phyloP scores from a whole-genome alignment of 768 basidiomycete genomes.

The Lactifluus subvellereus region DNA sequence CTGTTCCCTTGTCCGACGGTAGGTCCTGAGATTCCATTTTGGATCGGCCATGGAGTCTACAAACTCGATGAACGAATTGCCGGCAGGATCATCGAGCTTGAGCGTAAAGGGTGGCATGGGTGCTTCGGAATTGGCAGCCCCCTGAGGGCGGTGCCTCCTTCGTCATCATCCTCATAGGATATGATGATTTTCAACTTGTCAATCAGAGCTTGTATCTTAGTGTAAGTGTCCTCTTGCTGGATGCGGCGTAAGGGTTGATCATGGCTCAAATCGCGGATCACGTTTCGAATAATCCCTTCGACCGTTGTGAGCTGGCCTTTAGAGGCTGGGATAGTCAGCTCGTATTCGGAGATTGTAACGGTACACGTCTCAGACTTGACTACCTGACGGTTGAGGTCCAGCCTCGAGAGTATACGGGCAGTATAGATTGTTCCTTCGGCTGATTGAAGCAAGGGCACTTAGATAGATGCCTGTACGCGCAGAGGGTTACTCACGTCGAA shows the following conservation, averaged over 20 bases:
- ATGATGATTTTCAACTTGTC: constrained; percentile 58
- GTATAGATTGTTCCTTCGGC: constrained; percentile 85
- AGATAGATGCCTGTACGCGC: background rate
- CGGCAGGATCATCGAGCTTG: constrained; percentile 86
- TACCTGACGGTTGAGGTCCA: constrained; percentile 88
- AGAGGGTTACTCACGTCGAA: constrained; percentile 60
- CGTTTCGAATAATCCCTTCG: constrained; percentile 84
- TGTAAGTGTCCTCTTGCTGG: constrained; percentile 65
- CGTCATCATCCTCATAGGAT: constrained; percentile 45
- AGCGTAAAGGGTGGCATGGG: constrained; percentile 74
- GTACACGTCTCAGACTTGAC: constrained; percentile 84
- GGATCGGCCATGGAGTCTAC: constrained; percentile 81
- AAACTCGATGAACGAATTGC: constrained; percentile 97
- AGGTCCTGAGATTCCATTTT: constrained; percentile 86
- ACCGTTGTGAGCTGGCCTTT: constrained; percentile 95
- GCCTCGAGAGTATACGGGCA: constrained; percentile 60
- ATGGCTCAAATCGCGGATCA: constrained; percentile 68
- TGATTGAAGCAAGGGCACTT: constrained; percentile 29
- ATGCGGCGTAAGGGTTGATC: constrained; percentile 82
- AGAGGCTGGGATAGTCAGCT: constrained; percentile 83
- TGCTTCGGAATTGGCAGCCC: constrained; percentile 37
- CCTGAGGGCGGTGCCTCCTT: constrained; percentile 31
- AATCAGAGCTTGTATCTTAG: constrained; percentile 72
- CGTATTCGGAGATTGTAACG: constrained; percentile 78
- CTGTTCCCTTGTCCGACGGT: constrained; percentile 72